phyloP scores from a whole-genome alignment of 2,329 filamentous ascomycete species.

The Chaetothyriales sp. region DNA sequence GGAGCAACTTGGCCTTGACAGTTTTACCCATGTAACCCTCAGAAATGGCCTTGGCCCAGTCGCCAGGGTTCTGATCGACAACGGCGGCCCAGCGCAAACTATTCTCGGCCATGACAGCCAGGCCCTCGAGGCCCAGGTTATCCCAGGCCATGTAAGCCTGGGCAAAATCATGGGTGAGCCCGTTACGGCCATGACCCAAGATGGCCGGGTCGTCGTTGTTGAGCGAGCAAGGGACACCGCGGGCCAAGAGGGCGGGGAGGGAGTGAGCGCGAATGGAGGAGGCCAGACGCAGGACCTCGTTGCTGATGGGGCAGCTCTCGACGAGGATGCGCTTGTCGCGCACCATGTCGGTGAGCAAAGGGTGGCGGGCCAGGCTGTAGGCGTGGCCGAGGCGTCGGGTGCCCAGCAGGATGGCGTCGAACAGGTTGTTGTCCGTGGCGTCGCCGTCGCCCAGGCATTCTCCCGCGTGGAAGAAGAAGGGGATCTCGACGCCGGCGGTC shows the following conservation, averaged over 20 bases:
- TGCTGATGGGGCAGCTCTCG: slow-evolving; percentile 81
- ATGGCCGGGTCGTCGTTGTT: slow-evolving; percentile 88
- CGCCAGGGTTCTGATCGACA: slow-evolving; percentile 56
- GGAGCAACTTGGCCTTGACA: slow-evolving; percentile 54
- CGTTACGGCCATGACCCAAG: slow-evolving; percentile 64
- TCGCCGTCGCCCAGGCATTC: slow-evolving; percentile 71
- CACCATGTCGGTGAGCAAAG: slow-evolving; percentile 72
- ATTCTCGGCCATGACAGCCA: slow-evolving; percentile 81
- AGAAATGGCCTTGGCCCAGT: slow-evolving; percentile 59
- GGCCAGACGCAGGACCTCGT: slow-evolving; percentile 70
- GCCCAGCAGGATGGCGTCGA: slow-evolving; percentile 74
- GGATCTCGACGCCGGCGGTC: slow-evolving; percentile 62
- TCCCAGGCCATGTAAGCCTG: slow-evolving; percentile 83
- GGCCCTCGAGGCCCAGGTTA: slow-evolving; percentile 71
- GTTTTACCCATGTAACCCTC: slow-evolving; percentile 58
- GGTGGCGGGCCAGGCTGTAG: slow-evolving; percentile 81
- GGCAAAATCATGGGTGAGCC: slow-evolving; percentile 89
- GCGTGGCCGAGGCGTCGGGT: slow-evolving; percentile 81
- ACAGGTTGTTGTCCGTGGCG: slow-evolving; percentile 66
- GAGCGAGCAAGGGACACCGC: slow-evolving; percentile 68
- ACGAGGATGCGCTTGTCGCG: slow-evolving; percentile 77
- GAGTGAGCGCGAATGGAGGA: slow-evolving; percentile 63
- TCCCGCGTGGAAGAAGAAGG: slow-evolving; percentile 92
- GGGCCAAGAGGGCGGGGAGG: slow-evolving; percentile 66
- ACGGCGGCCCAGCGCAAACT: slow-evolving; percentile 81